Percentiles rank a stretch among this genome's conserved stretches.
Evolutionary conservation across 805 yeast species (phyloP).

Genomic region (Hanseniaspora hatyaiensis): DNA sequence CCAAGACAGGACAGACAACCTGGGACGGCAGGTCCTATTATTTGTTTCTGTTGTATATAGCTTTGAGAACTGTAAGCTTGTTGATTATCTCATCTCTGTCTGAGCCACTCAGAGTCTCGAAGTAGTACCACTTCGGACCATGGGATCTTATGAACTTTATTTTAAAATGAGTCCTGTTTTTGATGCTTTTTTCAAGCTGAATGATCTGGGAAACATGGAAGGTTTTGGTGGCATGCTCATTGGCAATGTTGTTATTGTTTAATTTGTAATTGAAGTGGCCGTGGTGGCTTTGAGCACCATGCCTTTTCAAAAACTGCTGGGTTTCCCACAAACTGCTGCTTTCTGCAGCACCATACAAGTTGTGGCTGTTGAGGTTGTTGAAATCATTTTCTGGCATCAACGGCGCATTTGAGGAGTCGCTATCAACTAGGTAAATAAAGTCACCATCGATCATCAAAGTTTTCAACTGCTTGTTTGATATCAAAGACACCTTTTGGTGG

Average conservation of each 20-base stretch:
- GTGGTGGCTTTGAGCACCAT: slow-evolving; percentile 17
- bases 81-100: slow-evolving; percentile 67
- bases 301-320: neutral
- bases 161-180: slow-evolving; percentile 69
- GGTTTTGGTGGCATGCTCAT: slow-evolving; percentile 52
- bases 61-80: slow-evolving; percentile 49
- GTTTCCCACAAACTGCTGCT: slow-evolving; percentile 22
- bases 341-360: slow-evolving; percentile 75
- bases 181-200: slow-evolving; percentile 62
- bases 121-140: slow-evolving; percentile 71
- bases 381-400: neutral
- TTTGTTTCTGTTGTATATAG: slow-evolving; percentile 40
- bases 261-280: slow-evolving; percentile 16
- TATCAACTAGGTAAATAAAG: slow-evolving; percentile 44
- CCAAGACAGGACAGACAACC: too few species aligned
- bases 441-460: slow-evolving; percentile 89
- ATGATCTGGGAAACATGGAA: slow-evolving; percentile 72
- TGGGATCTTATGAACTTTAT: slow-evolving; percentile 58
- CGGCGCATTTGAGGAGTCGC: slow-evolving; percentile 1
- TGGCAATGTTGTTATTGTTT: slow-evolving; percentile 13
- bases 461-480: slow-evolving; percentile 61
- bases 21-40: too few species aligned
- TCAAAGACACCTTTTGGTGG: slow-evolving; percentile 64
- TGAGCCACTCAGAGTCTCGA: slow-evolving; percentile 54
- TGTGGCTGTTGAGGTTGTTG: slow-evolving; percentile 54